Conservation (phyloP, 768 basidiomycete genomes). For the Rickenella mellea region DNA sequence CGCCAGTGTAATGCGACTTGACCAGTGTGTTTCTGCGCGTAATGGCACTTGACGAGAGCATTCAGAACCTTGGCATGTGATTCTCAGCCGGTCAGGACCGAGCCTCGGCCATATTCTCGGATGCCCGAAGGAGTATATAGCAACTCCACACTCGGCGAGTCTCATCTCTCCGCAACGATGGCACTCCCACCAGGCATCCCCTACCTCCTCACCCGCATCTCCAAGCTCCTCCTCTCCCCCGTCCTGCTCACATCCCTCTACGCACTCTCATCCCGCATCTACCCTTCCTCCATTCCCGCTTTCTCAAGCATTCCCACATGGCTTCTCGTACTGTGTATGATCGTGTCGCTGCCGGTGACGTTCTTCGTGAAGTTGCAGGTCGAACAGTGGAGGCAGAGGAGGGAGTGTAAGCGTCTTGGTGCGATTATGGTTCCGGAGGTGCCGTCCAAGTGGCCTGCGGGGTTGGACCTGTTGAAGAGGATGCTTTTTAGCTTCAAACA, state of each 20-base stretch:
- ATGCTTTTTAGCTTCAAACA: slow-evolving; percentile 12
- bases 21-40: too few species aligned
- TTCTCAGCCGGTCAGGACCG: too few species aligned
- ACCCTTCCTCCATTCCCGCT: background rate
- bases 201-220: background rate
- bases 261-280: background rate
- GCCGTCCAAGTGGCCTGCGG: slow-evolving; percentile 20
- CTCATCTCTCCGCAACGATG: too few species aligned
- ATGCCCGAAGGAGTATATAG: too few species aligned
- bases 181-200: background rate
- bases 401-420: slow-evolving; percentile 5
- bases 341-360: background rate
- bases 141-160: too few species aligned
- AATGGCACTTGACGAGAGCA: too few species aligned
- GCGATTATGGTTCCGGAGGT: slow-evolving; percentile 21
- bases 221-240: background rate
- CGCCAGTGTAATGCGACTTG: too few species aligned
- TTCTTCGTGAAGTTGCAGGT: background rate
- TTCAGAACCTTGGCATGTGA: too few species aligned
- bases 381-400: background rate
- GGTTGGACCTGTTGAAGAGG: slow-evolving; percentile 21
- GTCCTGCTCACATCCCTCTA: background rate
- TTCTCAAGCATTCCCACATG: background rate
- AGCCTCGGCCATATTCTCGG: too few species aligned
- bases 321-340: background rate